Base-by-base conservation (phyloP, 2,329 filamentous ascomycete genomes). In the Thielaviopsis cerberus region DNA sequence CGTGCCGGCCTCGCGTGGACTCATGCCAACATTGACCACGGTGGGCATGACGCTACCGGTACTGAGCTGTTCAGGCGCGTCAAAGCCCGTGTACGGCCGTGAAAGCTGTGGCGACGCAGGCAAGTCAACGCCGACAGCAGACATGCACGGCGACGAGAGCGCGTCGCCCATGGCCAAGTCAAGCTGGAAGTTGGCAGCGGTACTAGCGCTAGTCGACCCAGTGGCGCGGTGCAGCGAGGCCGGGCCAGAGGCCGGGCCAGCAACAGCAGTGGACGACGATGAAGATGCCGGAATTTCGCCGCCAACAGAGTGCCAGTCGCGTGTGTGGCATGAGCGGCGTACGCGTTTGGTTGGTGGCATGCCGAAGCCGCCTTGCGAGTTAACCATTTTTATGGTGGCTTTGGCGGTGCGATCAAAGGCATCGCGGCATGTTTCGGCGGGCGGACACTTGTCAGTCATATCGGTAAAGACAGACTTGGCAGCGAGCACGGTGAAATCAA, bases 331-430 rank as follows among this genome's bases (percentile, higher is more conserved):
- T 52, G 67, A 62, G 56, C 67, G 63, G 48, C 64, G 62, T 48
- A 63, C 62, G 22, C 66, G 57, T 48, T 70, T 63, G 61, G 66
- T 62, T 58, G 65, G 58, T 57, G 67, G 62, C 60, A 65, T 60
- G 11, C 86, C 87, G 63, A 94, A 94, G 0, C 88, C 88, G 20
- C 86, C 90, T 0, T 85, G 91, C 1, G 85, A 87, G 68, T 90
- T 84, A 64, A 87, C 89, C 90, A 96, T 96, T 67, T 91, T 88
- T 54, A 97, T 86, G 0, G 91, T 97, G 10, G 90, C 90, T 72
- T 92, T 94, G 65, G 88, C 90, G 73, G 95, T 97, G 45, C 91
- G 81, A 65, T 94, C 88, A 67, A 97, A 96, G 0, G 92, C 90
- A 68, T 97, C 90, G 15, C 89, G 82, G 68, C 91, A 97, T 11